Percentiles rank a stretch among this genome's conserved stretches.
Conservation (phyloP, 1,284 basidiomycete species). For the Pseudozyma sp. region DNA sequence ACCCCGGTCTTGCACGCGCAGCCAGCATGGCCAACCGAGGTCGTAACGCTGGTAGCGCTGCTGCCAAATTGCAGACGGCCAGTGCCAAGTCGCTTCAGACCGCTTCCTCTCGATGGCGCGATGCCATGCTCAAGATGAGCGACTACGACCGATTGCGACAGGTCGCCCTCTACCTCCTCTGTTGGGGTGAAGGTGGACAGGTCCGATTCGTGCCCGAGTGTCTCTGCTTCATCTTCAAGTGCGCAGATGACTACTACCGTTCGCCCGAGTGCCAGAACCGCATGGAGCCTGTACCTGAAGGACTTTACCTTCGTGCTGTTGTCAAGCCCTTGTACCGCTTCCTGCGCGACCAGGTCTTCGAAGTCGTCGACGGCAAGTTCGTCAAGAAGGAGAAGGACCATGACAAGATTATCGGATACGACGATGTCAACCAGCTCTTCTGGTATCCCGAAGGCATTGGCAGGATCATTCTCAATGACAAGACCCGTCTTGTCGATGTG, state of each 20-base stretch:
- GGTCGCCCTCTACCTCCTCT: slow-evolving; percentile 92
- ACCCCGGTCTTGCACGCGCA: slow-evolving; percentile 86
- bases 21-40: slow-evolving; percentile 77
- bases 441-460: slow-evolving; percentile 99
- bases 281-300: slow-evolving; percentile 92
- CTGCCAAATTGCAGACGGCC: slow-evolving; percentile 73
- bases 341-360: slow-evolving; percentile 97
- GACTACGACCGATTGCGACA: slow-evolving; percentile 97
- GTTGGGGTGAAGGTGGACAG: slow-evolving; percentile 98
- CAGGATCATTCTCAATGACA: slow-evolving; percentile 87
- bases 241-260: slow-evolving; percentile 99
- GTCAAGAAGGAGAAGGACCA: slow-evolving; percentile 90
- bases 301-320: slow-evolving; percentile 89
- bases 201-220: slow-evolving; percentile 98
- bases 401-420: slow-evolving; percentile 95
- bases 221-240: slow-evolving; percentile 99
- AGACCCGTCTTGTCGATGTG: slow-evolving; percentile 74
- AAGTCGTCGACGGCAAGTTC: slow-evolving; percentile 95
- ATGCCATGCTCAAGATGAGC: slow-evolving; percentile 98
- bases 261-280: slow-evolving; percentile 97
- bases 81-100: slow-evolving; percentile 83
- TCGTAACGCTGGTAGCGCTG: slow-evolving; percentile 53
- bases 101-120: slow-evolving; percentile 91
- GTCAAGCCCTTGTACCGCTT: slow-evolving; percentile 97
- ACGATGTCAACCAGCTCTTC: slow-evolving; percentile 98